Conservation (phyloP, 2,329 filamentous ascomycete species). For the Colletotrichum sp. region DNA sequence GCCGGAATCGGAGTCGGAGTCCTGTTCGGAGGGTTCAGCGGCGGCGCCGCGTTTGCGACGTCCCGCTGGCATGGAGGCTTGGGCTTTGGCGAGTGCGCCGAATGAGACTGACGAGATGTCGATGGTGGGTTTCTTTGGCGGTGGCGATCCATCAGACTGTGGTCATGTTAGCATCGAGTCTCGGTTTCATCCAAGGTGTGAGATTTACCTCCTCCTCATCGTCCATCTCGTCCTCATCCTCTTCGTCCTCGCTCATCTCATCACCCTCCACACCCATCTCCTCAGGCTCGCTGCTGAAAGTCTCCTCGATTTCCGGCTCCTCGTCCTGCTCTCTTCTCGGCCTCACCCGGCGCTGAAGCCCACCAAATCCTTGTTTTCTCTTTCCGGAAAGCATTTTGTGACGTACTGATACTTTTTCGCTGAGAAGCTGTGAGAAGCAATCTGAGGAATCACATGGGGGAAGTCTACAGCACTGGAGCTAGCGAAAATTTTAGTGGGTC, state of each 20-base stretch:
- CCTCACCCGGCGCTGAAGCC: slow-evolving; percentile 44
- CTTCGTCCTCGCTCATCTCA: slow-evolving; percentile 3
- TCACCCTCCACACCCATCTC: neutral
- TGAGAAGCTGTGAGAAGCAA: neutral
- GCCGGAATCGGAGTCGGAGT: slow-evolving; percentile 26
- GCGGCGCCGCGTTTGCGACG: slow-evolving; percentile 30
- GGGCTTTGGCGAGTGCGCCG: slow-evolving; percentile 86
- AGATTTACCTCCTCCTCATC: slow-evolving; percentile 31
- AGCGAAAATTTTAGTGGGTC: slow-evolving; percentile 22
- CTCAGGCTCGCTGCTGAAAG: slow-evolving; percentile 11
- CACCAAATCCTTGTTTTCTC: slow-evolving; percentile 15
- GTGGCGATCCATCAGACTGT: slow-evolving; percentile 25
- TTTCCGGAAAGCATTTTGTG: slow-evolving; percentile 20
- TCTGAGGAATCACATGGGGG: neutral
- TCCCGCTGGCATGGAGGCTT: slow-evolving; percentile 65
- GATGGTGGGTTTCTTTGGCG: slow-evolving; percentile 35
- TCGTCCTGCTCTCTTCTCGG: slow-evolving; percentile 36
- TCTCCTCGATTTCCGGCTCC: slow-evolving; percentile 28
- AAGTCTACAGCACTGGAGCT: neutral
- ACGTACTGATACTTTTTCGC: neutral
- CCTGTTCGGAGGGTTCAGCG: slow-evolving; percentile 28
- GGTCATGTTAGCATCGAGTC: slow-evolving; percentile 29
- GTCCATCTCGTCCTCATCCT: slow-evolving; percentile 37
- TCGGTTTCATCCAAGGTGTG: neutral
- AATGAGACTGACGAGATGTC: slow-evolving; percentile 76